phyloP scores from a whole-genome alignment of 257 asterid genomes.

The Salvia rosmarinus region DNA sequence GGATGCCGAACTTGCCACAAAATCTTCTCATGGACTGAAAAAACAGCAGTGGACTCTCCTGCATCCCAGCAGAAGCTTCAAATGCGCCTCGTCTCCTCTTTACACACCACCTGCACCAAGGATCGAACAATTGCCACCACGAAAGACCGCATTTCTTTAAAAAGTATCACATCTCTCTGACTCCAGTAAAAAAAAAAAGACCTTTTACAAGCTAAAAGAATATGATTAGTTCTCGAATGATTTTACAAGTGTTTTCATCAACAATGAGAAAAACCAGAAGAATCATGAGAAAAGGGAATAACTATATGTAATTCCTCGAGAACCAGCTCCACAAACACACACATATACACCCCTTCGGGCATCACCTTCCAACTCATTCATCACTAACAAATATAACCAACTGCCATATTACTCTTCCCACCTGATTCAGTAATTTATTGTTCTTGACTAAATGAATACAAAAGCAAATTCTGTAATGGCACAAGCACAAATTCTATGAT shows the following conservation, averaged over 20 bases:
- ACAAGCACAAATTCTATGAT: conserved; percentile 27
- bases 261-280: not conserved
- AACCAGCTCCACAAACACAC: conserved; percentile 32
- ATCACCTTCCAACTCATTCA: conserved; percentile 34
- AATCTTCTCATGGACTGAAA: not conserved
- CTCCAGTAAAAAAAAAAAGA: not conserved
- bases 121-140: conserved; percentile 21
- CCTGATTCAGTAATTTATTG: conserved; percentile 42
- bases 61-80: conserved; percentile 18
- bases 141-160: not conserved
- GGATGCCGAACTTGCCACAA: conserved; percentile 19
- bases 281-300: not conserved
- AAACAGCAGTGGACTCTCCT: not conserved
- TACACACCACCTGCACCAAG: conserved; percentile 33
- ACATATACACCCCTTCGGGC: conserved; percentile 31
- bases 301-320: conserved; percentile 21
- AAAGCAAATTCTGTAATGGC: conserved; percentile 32
- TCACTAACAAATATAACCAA: conserved; percentile 15
- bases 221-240: not conserved
- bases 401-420: conserved; percentile 27
- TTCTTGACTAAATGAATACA: conserved; percentile 32
- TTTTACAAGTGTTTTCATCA: not conserved
- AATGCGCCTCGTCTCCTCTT: conserved; percentile 3
- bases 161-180: not conserved
- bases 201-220: not conserved